These are phyloP conservation scores for Puccinia polysora DNA, from an alignment of 1,284 basidiomycete genomes.

Conservation along the genomic window DNA sequence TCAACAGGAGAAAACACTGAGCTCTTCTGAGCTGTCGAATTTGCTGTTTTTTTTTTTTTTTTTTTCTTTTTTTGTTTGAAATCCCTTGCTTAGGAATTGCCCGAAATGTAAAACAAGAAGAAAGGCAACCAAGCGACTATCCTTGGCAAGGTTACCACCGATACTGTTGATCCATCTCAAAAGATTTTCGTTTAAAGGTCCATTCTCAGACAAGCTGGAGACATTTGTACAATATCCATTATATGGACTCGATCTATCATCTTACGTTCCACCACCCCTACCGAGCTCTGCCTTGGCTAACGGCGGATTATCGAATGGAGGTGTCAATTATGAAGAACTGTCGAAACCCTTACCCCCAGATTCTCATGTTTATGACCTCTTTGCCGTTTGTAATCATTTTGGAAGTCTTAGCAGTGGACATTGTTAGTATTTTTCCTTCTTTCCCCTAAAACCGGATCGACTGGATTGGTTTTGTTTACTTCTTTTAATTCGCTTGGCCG, in stretches of 20 bases:
- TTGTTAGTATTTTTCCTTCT: slow-evolving; percentile 44
- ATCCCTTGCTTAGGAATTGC: too few relatives aligned
- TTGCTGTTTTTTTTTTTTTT: neutral
- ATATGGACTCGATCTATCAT: slow-evolving; percentile 75
- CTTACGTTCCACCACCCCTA: slow-evolving; percentile 70
- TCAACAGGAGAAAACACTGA: slow-evolving; percentile 46
- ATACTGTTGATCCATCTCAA: slow-evolving; percentile 94
- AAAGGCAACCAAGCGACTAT: slow-evolving; percentile 77
- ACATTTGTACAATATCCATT: slow-evolving; percentile 65
- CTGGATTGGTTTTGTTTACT: too few relatives aligned
- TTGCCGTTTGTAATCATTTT: slow-evolving; percentile 54
- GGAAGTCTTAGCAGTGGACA: slow-evolving; percentile 52
- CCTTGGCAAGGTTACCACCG: slow-evolving; percentile 81
- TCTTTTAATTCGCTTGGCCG: neutral
- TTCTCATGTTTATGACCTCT: slow-evolving; percentile 55
- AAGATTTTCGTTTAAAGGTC: slow-evolving; percentile 84
- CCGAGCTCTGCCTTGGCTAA: slow-evolving; percentile 45
- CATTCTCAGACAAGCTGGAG: slow-evolving; percentile 81
- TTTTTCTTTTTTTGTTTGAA: neutral
- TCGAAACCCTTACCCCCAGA: slow-evolving; percentile 22
- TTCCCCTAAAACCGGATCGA: neutral
- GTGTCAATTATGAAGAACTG: slow-evolving; percentile 38
- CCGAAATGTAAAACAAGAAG: slow-evolving; percentile 82
- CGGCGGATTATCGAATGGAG: slow-evolving; percentile 44
- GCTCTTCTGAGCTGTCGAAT: slow-evolving; percentile 42